Evolutionary conservation across 768 basidiomycete genomes (phyloP).

Genomic region (Artomyces pyxidatus): DNA sequence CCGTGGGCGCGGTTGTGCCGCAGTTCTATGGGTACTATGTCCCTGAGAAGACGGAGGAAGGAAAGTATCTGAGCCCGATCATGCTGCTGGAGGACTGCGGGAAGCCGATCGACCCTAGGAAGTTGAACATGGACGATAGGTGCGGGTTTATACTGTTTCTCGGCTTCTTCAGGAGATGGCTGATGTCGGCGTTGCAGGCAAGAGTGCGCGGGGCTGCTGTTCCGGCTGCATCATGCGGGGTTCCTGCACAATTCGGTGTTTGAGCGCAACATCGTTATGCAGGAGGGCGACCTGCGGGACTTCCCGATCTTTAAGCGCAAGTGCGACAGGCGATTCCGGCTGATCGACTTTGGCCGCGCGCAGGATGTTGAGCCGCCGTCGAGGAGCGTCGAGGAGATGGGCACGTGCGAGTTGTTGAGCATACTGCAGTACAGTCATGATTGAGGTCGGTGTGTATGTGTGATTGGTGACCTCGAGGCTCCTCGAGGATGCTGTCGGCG

Average conservation of each 20-base stretch:
- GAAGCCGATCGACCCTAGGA: slow-evolving; percentile 21
- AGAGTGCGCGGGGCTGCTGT: slow-evolving; percentile 27
- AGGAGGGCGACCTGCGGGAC: slow-evolving; percentile 30
- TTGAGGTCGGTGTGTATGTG: too few relatives aligned
- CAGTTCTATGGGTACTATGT: slow-evolving; percentile 58
- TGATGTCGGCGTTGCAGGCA: neutral
- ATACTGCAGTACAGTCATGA: too few relatives aligned
- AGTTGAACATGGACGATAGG: slow-evolving; percentile 21
- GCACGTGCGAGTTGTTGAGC: too few relatives aligned
- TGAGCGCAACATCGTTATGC: slow-evolving; percentile 34
- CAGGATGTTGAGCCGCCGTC: too few relatives aligned
- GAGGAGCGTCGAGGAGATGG: too few relatives aligned
- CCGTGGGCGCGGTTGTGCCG: slow-evolving; percentile 44
- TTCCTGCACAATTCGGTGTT: slow-evolving; percentile 34
- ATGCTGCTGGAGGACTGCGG: slow-evolving; percentile 42
- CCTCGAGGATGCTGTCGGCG: too few relatives aligned
- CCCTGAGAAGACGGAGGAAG: slow-evolving; percentile 11
- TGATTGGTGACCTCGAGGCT: too few relatives aligned
- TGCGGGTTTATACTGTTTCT: slow-evolving; percentile 9
- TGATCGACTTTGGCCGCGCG: slow-evolving; percentile 42
- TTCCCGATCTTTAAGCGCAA: slow-evolving; percentile 21
- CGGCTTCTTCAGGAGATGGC: neutral
- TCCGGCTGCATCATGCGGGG: slow-evolving; percentile 32
- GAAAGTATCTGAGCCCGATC: slow-evolving; percentile 27
- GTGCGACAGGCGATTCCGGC: slow-evolving; percentile 29